These are phyloP conservation scores for Crepidotus variabilis DNA, from an alignment of 768 basidiomycete species.

Conservation along the genomic window DNA sequence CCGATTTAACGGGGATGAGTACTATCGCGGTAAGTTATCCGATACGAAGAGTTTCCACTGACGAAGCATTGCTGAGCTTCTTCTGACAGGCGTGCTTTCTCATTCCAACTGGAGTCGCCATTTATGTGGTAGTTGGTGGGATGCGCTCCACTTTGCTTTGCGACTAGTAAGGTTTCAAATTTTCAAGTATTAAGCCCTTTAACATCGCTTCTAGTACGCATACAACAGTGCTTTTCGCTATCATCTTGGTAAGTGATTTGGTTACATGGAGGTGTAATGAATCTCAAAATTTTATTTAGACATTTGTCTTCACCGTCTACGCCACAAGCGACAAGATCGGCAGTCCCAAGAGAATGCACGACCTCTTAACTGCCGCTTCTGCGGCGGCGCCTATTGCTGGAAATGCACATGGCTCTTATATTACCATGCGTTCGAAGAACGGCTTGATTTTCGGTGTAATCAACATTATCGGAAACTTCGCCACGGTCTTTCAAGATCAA, in stretches of 20 bases:
- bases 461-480: conserved; percentile 85
- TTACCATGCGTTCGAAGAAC: conserved; percentile 74
- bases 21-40: conserved; percentile 63
- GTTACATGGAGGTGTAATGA: conserved; percentile 1
- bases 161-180: conserved; percentile 61
- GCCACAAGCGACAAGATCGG: conserved; percentile 79
- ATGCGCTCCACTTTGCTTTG: conserved; percentile 85
- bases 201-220: conserved; percentile 55
- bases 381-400: conserved; percentile 59
- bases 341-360: conserved; percentile 72
- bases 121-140: conserved; percentile 85
- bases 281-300: conserved; percentile 17
- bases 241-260: conserved; percentile 53
- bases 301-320: conserved; percentile 75
- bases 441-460: conserved; percentile 84
- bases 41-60: neutral
- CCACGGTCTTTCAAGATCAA: conserved; percentile 54
- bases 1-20: conserved; percentile 83
- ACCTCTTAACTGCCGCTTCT: conserved; percentile 63
- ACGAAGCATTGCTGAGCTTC: neutral
- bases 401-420: conserved; percentile 83
- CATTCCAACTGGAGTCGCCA: conserved; percentile 81
- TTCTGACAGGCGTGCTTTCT: conserved; percentile 73
- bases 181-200: neutral
- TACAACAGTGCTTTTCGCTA: conserved; percentile 80